Evolutionary conservation across 169 alveolate species (phyloP), one percentile per base, ranked within the genome.

Genomic region (Cyclospora cayetanensis): DNA sequence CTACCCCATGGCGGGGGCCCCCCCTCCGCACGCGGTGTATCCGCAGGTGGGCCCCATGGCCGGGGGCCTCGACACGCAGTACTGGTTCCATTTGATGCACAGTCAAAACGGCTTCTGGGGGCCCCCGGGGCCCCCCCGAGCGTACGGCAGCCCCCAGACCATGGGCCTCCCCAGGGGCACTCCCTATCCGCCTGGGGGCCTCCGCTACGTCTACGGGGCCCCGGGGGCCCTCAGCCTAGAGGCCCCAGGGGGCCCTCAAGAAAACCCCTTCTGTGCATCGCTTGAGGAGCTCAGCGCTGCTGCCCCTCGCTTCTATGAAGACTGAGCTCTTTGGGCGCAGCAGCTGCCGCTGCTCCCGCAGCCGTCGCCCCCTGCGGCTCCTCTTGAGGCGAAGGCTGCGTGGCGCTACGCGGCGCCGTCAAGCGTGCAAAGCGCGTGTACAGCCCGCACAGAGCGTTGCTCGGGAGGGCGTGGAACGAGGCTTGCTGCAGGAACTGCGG

Each of bases 291-390:
- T 74, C 37, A 74, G 42, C 29, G 86, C 86, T 34, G 86, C 86
- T n/a, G 86, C 86, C 15, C 86, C 86, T n/a, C 37, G 34, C 55
- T 74, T 74, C 37, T 74, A 74, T 63, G 86, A 74, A 22, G 86
- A 74, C 41, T 74, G 29, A 41, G n/a, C n/a, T n/a, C n/a, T n/a
- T n/a, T n/a, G n/a, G n/a, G n/a, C n/a, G n/a, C n/a, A n/a, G n/a
- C n/a, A n/a, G n/a, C n/a, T n/a, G n/a, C n/a, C n/a, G n/a, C n/a
- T n/a, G n/a, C n/a, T n/a, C n/a, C n/a, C n/a, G n/a, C n/a, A n/a
- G n/a, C n/a, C n/a, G n/a, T n/a, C n/a, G n/a, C n/a, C n/a, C n/a
- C n/a, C n/a, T n/a, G n/a, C n/a, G n/a, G n/a, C n/a, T n/a, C n/a
- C n/a, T n/a, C n/a, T n/a, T n/a, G n/a, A n/a, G n/a, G n/a, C n/a